phyloP scores from a whole-genome alignment of 805 yeast genomes.

The Candida sonorensis region DNA sequence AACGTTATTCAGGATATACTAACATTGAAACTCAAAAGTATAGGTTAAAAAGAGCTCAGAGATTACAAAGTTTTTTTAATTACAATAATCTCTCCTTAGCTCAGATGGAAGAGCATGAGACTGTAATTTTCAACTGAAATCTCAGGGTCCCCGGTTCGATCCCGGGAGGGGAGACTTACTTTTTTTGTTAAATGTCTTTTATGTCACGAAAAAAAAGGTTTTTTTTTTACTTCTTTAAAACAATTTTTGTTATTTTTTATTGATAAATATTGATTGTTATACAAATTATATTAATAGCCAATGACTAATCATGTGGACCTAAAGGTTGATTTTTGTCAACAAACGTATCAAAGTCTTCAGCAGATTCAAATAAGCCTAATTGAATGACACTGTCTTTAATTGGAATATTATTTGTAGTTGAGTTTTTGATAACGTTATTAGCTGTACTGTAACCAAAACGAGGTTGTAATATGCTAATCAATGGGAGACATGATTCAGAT shows the following conservation, averaged over 20 bases:
- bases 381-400: constrained; percentile 90
- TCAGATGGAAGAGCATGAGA: constrained; percentile 22
- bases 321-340: constrained; percentile 31
- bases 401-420: constrained; percentile 92
- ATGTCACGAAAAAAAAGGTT: too few species aligned
- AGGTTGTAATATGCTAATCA: constrained; percentile 95
- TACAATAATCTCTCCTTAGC: constrained; percentile 23
- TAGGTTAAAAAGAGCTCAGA: too few species aligned
- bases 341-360: constrained; percentile 87
- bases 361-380: constrained; percentile 62
- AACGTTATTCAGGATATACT: too few species aligned
- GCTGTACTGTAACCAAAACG: constrained; percentile 96
- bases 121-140: constrained; percentile 15
- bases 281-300: too few species aligned
- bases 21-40: too few species aligned
- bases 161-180: constrained; percentile 20
- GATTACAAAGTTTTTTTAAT: too few species aligned
- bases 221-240: not conserved
- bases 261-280: too few species aligned
- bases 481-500: constrained; percentile 83
- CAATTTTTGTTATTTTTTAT: constrained; percentile 1
- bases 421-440: constrained; percentile 93
- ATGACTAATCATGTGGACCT: constrained; percentile 1
- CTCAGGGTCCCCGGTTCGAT: constrained; percentile 24
- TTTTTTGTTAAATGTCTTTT: not conserved